Conservation (phyloP, 805 yeast species). For the Starmera dryadoides region DNA sequence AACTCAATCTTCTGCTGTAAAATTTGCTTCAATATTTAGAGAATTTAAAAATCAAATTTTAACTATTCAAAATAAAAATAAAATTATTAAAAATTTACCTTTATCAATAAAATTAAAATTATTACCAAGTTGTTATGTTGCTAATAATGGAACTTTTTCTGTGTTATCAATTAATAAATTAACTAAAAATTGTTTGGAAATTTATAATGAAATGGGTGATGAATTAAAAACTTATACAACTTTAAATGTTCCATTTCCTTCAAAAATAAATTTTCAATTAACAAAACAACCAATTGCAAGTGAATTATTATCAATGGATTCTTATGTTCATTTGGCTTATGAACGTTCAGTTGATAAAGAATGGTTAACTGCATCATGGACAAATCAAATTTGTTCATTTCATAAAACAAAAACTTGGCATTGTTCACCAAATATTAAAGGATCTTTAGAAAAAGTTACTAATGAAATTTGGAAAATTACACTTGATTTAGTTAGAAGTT, state of each 20-base stretch:
- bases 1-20: slow-evolving; percentile 35
- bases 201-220: slow-evolving; percentile 53
- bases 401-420: slow-evolving; percentile 63
- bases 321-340: slow-evolving; percentile 79
- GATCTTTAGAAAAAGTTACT: slow-evolving; percentile 47
- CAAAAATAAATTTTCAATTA: slow-evolving; percentile 35
- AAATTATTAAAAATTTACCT: background rate
- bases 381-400: slow-evolving; percentile 71
- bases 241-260: slow-evolving; percentile 34
- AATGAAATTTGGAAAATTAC: slow-evolving; percentile 64
- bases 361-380: slow-evolving; percentile 87
- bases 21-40: slow-evolving; percentile 38
- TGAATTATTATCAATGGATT: slow-evolving; percentile 51
- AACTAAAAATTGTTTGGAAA: slow-evolving; percentile 39
- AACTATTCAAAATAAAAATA: slow-evolving; percentile 10
- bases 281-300: slow-evolving; percentile 27
- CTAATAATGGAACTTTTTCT: slow-evolving; percentile 25
- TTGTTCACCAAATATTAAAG: slow-evolving; percentile 25
- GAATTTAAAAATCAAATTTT: slow-evolving; percentile 33
- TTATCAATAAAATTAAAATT: slow-evolving; percentile 24
- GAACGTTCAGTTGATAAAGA: slow-evolving; percentile 72
- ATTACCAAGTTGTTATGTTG: slow-evolving; percentile 34
- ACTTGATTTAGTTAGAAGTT: slow-evolving; percentile 28
- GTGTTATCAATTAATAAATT: slow-evolving; percentile 27
- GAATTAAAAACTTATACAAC: slow-evolving; percentile 26